These are phyloP conservation scores for Solanum megistacrolobum DNA, from an alignment of 257 asterid species.

Conservation along the genomic window DNA sequence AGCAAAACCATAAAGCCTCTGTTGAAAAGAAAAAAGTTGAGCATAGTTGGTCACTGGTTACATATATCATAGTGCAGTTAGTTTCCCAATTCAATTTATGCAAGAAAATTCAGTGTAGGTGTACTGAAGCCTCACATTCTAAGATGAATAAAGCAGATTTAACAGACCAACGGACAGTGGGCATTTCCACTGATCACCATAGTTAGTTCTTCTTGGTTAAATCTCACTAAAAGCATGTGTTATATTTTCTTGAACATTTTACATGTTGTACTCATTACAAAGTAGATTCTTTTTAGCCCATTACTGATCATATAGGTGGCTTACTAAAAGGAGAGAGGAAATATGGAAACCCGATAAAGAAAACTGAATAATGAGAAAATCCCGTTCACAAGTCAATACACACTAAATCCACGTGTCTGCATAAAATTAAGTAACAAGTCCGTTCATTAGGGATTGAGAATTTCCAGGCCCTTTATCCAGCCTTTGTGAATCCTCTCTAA, in stretches of 20 bases:
- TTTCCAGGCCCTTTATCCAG: background rate
- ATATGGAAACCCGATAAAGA: background rate
- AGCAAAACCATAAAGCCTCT: constrained; percentile 88
- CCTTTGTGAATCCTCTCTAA: background rate
- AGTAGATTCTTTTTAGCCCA: background rate
- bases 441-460: background rate
- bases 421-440: background rate
- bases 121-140: background rate
- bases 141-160: background rate
- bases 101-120: background rate
- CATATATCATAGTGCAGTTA: background rate
- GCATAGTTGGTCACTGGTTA: background rate
- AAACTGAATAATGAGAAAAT: background rate
- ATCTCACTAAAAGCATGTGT: background rate
- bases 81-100: background rate
- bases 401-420: background rate
- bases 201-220: background rate
- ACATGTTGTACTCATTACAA: background rate
- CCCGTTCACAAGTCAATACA: background rate
- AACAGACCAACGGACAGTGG: background rate
- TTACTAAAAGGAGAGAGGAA: background rate
- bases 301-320: background rate
- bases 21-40: constrained; percentile 8
- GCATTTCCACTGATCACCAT: background rate
- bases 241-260: background rate